These are phyloP conservation scores for Gardenia jasminoides DNA, from an alignment of 257 asterid genomes.

Conservation along the genomic window DNA sequence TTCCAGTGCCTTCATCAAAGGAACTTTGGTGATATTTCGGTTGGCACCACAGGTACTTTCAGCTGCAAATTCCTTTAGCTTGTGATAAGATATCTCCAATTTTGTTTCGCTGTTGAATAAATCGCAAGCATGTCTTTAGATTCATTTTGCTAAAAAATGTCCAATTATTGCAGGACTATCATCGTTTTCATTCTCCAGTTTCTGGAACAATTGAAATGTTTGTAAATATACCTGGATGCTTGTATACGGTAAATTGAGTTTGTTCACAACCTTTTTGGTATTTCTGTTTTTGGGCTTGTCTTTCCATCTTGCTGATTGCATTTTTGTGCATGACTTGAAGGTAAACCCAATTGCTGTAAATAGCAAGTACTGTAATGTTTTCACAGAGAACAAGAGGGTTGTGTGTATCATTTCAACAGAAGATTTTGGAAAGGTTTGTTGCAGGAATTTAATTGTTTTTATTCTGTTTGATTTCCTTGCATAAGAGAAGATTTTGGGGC, in stretches of 20 bases:
- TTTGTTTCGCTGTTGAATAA: background rate
- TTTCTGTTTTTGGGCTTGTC: background rate
- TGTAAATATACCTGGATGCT: conserved; percentile 85
- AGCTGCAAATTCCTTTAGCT: conserved; percentile 11
- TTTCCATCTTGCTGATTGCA: conserved; percentile 3
- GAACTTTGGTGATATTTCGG: conserved; percentile 89
- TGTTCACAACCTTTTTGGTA: background rate
- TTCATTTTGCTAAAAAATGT: conserved; percentile 1
- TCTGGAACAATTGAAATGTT: conserved; percentile 87
- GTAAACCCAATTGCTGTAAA: conserved; percentile 99
- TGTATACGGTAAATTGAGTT: conserved; percentile 68
- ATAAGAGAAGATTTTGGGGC: background rate
- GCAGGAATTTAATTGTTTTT: conserved; percentile 4
- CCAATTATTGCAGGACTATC: conserved; percentile 77
- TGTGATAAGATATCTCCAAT: conserved; percentile 5
- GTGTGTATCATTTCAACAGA: conserved; percentile 73
- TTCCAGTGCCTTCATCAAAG: conserved; percentile 60
- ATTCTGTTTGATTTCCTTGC: background rate
- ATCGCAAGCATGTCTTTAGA: background rate
- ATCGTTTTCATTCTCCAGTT: conserved; percentile 91
- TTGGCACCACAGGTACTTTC: conserved; percentile 93
- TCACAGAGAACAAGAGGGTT: conserved; percentile 93
- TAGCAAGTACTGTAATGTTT: conserved; percentile 98
- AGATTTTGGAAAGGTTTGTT: conserved; percentile 92
- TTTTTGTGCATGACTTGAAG: conserved; percentile 34